phyloP scores from a whole-genome alignment of 2,329 filamentous ascomycete genomes.

The Lecanicillium sp. region DNA sequence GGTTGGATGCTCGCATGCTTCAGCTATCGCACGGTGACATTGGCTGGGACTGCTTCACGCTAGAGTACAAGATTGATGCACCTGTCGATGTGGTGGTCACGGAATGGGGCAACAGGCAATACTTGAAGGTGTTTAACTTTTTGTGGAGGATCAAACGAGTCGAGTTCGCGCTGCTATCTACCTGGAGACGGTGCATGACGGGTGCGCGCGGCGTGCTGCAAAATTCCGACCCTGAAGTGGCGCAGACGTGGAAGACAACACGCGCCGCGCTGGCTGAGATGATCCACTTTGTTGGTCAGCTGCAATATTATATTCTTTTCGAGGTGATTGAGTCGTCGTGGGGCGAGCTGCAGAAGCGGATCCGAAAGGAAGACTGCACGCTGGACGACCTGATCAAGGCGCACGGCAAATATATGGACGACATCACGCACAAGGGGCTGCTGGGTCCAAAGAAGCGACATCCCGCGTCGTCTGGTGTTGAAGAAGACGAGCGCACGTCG shows the following conservation, averaged over 20 bases:
- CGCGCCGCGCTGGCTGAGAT: conserved; percentile 89
- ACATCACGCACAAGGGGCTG: conserved; percentile 93
- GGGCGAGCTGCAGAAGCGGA: conserved; percentile 78
- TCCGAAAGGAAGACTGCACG: conserved; percentile 80
- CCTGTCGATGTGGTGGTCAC: conserved; percentile 96
- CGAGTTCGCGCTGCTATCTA: conserved; percentile 84
- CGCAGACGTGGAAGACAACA: conserved; percentile 82
- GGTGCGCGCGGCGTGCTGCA: conserved; percentile 86
- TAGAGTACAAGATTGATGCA: conserved; percentile 97
- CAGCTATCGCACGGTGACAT: conserved; percentile 95
- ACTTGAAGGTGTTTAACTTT: conserved; percentile 98
- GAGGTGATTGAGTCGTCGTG: conserved; percentile 97
- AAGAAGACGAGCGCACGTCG: conserved; percentile 62
- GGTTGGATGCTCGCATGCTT: conserved; percentile 95
- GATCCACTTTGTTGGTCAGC: conserved; percentile 95
- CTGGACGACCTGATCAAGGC: conserved; percentile 92
- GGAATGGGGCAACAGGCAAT: conserved; percentile 90
- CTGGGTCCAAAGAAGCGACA: conserved; percentile 59
- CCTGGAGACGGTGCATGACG: conserved; percentile 94
- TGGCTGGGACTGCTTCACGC: conserved; percentile 97
- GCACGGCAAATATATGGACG: conserved; percentile 83
- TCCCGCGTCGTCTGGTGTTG: conserved; percentile 1
- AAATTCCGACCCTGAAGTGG: conserved; percentile 61
- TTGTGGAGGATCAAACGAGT: conserved; percentile 97
- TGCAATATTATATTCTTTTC: conserved; percentile 98